A percentile compares a stretch with the other conserved stretches of the same genome.
phyloP scores from a whole-genome alignment of 805 yeast species.

The Saccharomyces jurei region DNA sequence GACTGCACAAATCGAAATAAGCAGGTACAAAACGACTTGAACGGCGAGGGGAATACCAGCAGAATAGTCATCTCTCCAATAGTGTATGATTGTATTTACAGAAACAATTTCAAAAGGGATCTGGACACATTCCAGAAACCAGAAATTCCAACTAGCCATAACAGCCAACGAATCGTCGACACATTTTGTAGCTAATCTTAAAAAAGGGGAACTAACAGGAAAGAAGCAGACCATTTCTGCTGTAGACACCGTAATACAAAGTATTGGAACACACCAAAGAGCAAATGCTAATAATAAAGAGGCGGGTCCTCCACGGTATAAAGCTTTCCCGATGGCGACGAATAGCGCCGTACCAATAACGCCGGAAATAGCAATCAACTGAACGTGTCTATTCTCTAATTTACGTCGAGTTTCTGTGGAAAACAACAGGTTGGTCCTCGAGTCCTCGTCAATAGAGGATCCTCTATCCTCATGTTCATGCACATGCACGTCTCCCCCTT shows the following conservation, averaged over 20 bases:
- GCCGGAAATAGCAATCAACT: constrained; percentile 72
- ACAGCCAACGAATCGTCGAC: constrained; percentile 69
- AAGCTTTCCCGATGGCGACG: constrained; percentile 59
- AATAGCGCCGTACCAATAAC: constrained; percentile 77
- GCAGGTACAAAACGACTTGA: constrained; percentile 53
- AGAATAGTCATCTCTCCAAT: constrained; percentile 69
- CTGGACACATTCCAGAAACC: constrained; percentile 64
- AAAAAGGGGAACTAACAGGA: constrained; percentile 72
- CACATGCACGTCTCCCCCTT: not conserved
- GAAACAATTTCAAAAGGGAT: constrained; percentile 81
- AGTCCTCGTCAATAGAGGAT: constrained; percentile 2
- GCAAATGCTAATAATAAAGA: constrained; percentile 56
- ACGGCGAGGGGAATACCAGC: constrained; percentile 64
- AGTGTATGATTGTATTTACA: constrained; percentile 70
- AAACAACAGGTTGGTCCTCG: constrained; percentile 12
- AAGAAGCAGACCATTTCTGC: constrained; percentile 75
- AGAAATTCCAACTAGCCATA: constrained; percentile 73
- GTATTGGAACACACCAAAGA: constrained; percentile 62
- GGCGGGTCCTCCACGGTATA: constrained; percentile 63
- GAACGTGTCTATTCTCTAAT: constrained; percentile 63
- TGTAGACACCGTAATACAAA: constrained; percentile 57
- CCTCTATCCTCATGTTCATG: constrained; percentile 4
- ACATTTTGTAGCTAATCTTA: constrained; percentile 65
- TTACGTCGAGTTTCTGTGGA: constrained; percentile 36
- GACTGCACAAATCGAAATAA: constrained; percentile 67